Base-by-base conservation (phyloP, 2,329 filamentous ascomycete species). In the Claviceps lovelessii region DNA sequence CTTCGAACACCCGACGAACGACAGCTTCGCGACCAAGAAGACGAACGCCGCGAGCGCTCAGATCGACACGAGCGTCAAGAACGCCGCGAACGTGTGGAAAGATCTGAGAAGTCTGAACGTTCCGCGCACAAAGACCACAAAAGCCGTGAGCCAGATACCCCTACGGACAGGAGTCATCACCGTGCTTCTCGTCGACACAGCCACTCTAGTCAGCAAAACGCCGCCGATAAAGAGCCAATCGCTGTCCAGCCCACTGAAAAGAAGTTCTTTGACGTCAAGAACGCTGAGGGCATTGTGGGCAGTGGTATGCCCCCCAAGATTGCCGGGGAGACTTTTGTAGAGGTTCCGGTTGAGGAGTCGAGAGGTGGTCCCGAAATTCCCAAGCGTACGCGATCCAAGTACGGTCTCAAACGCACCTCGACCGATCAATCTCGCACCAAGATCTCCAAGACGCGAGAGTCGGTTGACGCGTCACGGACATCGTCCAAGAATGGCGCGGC, bases 1-100 rank as follows among this genome's bases (percentile, higher is more conserved):
- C 33, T 15, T 28, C 72, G 74, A 55, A 76, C 73, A 3, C 65
- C 70, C 2, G 75, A 78, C 58, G 75, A 79, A 59, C 72, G 73
- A 33, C 72, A 47, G 59, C 57, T n/a, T 23, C 54, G 51, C 28
- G 58, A 70, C 41, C 63, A 61, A 55, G 62, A 65, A 39, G 61
- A 58, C 39, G 67, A 68, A 51, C 57, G 58, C 29, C 57, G 59
- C 46, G 65, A 65, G 47, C 52, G 51, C 33, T 51, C 46, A 6
- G 39, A 55, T 46, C 19, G 44, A 37, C 49, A 65, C 39, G 62
- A 60, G 23, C 44, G 44, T 23, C 42, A 19, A 35, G 67, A 68
- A 49, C 57, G 58, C 23, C 57, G 59, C 46, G 65, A 65, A 44
- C 52, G 49, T 19, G 39, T 42, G 19, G 52, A 52, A 33, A 19